These are phyloP conservation scores for Didymosphaeria variabile DNA, from an alignment of 2,329 filamentous ascomycete genomes.

Conservation along the genomic window DNA sequence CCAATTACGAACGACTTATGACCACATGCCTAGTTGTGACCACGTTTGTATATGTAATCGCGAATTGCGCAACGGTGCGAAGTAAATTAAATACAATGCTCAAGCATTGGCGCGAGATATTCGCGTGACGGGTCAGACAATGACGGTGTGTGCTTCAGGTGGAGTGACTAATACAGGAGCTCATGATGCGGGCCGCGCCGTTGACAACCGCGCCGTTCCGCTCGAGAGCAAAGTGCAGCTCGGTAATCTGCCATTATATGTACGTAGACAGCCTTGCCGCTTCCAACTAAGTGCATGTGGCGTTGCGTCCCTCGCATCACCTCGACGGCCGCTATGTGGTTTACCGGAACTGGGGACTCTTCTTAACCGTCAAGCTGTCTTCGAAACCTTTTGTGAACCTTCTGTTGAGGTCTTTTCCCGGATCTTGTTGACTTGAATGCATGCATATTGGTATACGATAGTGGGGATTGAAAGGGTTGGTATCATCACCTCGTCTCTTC, in stretches of 20 bases:
- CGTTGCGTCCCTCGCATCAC: not conserved
- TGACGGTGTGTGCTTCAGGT: not conserved
- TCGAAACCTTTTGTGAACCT: constrained; percentile 62
- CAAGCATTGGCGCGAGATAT: not conserved
- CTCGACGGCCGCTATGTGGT: constrained; percentile 18
- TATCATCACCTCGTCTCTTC: not conserved
- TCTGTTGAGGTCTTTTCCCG: constrained; percentile 56
- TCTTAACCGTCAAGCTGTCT: constrained; percentile 60
- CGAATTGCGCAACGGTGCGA: not conserved
- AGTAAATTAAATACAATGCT: not conserved
- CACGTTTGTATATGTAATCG: not conserved
- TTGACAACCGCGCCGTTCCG: not conserved
- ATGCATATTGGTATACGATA: constrained; percentile 56
- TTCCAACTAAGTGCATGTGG: not conserved
- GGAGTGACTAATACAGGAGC: not conserved
- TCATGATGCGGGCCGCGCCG: not conserved
- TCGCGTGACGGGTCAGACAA: not conserved
- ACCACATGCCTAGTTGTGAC: not conserved
- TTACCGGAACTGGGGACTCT: constrained; percentile 35
- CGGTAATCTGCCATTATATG: not conserved
- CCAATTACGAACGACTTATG: not conserved
- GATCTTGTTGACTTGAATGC: constrained; percentile 55
- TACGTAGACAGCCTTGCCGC: not conserved
- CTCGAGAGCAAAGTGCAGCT: not conserved
- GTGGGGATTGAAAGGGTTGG: too few relatives aligned